Conservation (phyloP, 768 basidiomycete genomes). For the Dioszegia aurantiaca region DNA sequence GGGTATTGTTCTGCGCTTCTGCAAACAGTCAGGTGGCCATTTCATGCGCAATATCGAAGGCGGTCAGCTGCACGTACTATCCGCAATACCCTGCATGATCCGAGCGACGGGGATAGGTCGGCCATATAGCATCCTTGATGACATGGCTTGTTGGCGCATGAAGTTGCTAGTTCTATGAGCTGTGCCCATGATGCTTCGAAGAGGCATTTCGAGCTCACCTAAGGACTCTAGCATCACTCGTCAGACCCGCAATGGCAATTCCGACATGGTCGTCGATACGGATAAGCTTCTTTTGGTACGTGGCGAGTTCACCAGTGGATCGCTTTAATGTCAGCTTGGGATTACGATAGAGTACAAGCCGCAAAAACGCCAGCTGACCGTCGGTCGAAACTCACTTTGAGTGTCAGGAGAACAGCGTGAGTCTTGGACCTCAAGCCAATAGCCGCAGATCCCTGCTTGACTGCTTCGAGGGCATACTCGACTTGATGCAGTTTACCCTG, state of each 20-base stretch:
- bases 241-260: conserved; percentile 98
- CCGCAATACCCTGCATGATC: conserved; percentile 87
- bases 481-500: conserved; percentile 96
- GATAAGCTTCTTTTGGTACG: conserved; percentile 99
- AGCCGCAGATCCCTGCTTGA: conserved; percentile 99
- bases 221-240: conserved; percentile 93
- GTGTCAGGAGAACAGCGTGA: conserved; percentile 82
- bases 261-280: conserved; percentile 99
- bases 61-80: conserved; percentile 65
- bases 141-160: conserved; percentile 98
- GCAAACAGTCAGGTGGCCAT: conserved; percentile 11
- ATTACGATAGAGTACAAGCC: not conserved
- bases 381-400: conserved; percentile 62
- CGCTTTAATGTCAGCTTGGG: conserved; percentile 59
- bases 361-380: conserved; percentile 55
- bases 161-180: conserved; percentile 69
- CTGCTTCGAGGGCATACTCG: conserved; percentile 97
- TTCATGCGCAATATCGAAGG: not conserved
- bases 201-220: conserved; percentile 60
- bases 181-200: not conserved
- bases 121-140: conserved; percentile 89
- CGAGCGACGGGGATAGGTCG: conserved; percentile 91
- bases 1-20: conserved; percentile 99
- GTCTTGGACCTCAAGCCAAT: conserved; percentile 94
- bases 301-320: conserved; percentile 94